Evolutionary conservation across 192 early-diverging fungal species (phyloP).

Genomic region (Coemansia javaensis): DNA sequence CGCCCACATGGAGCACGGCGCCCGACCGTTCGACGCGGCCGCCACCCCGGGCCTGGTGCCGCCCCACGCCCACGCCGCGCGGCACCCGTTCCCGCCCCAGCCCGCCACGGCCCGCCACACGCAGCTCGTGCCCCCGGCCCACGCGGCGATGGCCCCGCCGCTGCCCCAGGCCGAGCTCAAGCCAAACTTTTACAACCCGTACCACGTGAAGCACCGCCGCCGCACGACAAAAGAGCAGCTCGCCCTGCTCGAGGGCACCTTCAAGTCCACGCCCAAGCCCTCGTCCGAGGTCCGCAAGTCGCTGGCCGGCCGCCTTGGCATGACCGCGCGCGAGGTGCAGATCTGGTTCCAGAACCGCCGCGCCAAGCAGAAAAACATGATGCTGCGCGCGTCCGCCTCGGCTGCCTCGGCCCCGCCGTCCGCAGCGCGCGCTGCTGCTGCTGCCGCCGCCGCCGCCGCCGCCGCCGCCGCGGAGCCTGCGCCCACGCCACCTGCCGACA

Average conservation of each 20-base stretch:
- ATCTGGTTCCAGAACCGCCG: conserved; percentile 85
- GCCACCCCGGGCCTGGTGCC: conserved; percentile 9
- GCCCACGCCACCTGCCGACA: not conserved
- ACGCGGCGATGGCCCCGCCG: not conserved
- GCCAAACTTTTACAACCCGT: conserved; percentile 70
- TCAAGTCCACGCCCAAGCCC: conserved; percentile 67
- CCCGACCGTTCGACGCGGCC: conserved; percentile 16
- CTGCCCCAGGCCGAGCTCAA: conserved; percentile 52
- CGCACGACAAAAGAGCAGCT: conserved; percentile 71
- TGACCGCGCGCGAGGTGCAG: conserved; percentile 72
- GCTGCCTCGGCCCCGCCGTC: not conserved
- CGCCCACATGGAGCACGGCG: conserved; percentile 7
- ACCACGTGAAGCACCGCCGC: conserved; percentile 70
- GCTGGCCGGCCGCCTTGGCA: conserved; percentile 58
- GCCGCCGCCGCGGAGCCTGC: not conserved
- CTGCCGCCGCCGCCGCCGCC: too few species aligned
- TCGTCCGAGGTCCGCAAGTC: conserved; percentile 56
- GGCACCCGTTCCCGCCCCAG: conserved; percentile 1
- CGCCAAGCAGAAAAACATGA: conserved; percentile 65
- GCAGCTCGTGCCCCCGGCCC: conserved; percentile 7
- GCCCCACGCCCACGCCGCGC: conserved; percentile 6
- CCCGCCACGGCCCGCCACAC: not conserved
- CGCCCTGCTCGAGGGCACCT: conserved; percentile 64
- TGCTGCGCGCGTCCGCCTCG: conserved; percentile 23
- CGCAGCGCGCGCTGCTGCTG: too few species aligned